Evolutionary conservation across 805 yeast species (phyloP).

Genomic region (Cyberlindnera americana): DNA sequence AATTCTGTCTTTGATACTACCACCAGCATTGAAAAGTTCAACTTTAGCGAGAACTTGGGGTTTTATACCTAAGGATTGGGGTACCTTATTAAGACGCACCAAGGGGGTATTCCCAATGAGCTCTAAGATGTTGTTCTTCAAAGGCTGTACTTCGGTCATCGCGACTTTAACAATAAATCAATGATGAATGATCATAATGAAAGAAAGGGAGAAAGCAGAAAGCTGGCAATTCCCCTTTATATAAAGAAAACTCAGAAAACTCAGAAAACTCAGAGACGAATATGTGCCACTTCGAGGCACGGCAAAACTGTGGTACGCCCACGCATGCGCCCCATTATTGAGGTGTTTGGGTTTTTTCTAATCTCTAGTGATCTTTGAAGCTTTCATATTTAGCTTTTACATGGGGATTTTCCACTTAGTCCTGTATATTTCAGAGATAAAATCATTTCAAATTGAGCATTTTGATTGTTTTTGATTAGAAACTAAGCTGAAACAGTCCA

Average conservation of each 20-base stretch:
- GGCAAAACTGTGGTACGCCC: conserved; percentile 11
- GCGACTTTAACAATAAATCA: too few species aligned
- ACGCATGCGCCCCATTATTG: too few species aligned
- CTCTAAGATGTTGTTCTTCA: conserved; percentile 45
- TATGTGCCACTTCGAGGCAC: conserved; percentile 13
- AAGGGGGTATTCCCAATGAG: conserved; percentile 85
- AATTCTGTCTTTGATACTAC: conserved; percentile 85
- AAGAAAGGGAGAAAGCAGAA: background rate
- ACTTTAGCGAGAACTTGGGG: conserved; percentile 71
- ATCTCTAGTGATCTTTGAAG: background rate
- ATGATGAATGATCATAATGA: too few species aligned
- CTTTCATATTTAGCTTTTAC: too few species aligned
- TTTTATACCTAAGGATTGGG: conserved; percentile 70
- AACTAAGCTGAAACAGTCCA: too few species aligned
- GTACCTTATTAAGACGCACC: conserved; percentile 69
- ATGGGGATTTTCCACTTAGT: too few species aligned
- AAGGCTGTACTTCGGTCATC: too few species aligned
- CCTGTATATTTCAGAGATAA: too few species aligned
- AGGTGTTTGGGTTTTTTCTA: background rate
- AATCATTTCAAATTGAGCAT: too few species aligned
- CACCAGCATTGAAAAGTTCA: conserved; percentile 85
- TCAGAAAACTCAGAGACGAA: too few species aligned
- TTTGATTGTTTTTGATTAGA: too few species aligned
- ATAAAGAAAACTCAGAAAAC: too few species aligned
- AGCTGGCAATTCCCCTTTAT: background rate